Evolutionary conservation across 306 rosid genomes (phyloP).

Genomic region (Vigna hirtella): DNA sequence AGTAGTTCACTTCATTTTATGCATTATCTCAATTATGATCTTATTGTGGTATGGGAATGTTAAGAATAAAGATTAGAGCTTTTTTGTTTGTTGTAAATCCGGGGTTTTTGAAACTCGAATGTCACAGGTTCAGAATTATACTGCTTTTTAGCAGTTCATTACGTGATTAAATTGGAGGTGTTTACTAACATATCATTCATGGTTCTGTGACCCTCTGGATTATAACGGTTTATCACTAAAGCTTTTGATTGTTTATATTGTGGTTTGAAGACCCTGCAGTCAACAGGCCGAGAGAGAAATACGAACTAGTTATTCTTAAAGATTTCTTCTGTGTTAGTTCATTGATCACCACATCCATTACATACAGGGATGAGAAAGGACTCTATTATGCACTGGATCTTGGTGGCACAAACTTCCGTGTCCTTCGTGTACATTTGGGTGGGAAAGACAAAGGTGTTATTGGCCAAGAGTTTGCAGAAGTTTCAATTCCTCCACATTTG

Average conservation of each 20-base stretch:
- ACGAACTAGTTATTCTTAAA: slow-evolving; percentile 26
- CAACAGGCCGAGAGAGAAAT: background rate
- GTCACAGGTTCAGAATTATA: slow-evolving; percentile 12
- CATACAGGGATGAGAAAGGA: slow-evolving; percentile 80
- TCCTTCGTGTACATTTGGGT: slow-evolving; percentile 85
- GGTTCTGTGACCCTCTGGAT: slow-evolving; percentile 27
- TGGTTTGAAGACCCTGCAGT: slow-evolving; percentile 17
- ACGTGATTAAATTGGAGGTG: background rate
- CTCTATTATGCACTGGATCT: slow-evolving; percentile 89
- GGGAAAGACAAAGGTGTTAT: slow-evolving; percentile 72
- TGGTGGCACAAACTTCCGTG: slow-evolving; percentile 97
- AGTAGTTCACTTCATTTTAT: slow-evolving; percentile 7
- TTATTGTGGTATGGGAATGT: slow-evolving; percentile 10
- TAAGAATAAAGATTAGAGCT: background rate
- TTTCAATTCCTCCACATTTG: slow-evolving; percentile 86
- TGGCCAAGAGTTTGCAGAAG: slow-evolving; percentile 74
- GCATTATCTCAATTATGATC: slow-evolving; percentile 18
- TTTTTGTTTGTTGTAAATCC: slow-evolving; percentile 1
- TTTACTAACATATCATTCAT: slow-evolving; percentile 3
- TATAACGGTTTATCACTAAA: slow-evolving; percentile 4
- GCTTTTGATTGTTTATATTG: slow-evolving; percentile 36
- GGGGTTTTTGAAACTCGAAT: slow-evolving; percentile 12
- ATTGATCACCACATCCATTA: slow-evolving; percentile 26
- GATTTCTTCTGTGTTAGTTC: background rate
- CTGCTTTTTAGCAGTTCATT: slow-evolving; percentile 11